Conservation (phyloP, 2,329 filamentous ascomycete genomes). For the Fusarium caatingaense region DNA sequence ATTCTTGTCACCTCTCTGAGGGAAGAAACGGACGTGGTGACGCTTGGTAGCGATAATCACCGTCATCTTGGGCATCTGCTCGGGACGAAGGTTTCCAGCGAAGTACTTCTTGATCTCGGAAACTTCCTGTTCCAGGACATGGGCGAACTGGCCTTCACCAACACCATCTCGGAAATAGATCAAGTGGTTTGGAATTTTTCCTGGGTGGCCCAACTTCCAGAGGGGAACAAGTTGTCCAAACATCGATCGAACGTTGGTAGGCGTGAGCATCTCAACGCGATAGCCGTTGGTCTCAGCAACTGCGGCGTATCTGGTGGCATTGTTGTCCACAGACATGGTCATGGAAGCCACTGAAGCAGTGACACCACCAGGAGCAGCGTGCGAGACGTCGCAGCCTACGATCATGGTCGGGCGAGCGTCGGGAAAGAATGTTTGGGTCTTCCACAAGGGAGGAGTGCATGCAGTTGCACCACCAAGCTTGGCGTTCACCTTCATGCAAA, state of each 20-base stretch:
- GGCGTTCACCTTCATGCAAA: constrained; percentile 95
- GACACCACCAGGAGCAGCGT: constrained; percentile 75
- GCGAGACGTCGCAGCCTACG: constrained; percentile 91
- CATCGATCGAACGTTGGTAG: constrained; percentile 72
- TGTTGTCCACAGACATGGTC: constrained; percentile 80
- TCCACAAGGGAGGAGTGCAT: constrained; percentile 53
- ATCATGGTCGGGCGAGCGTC: constrained; percentile 75
- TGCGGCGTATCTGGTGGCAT: constrained; percentile 81
- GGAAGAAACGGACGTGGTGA: constrained; percentile 94
- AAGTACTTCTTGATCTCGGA: constrained; percentile 73
- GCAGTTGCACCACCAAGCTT: constrained; percentile 89
- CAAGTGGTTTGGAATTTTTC: constrained; percentile 71
- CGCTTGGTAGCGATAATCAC: constrained; percentile 93
- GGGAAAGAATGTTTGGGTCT: constrained; percentile 51
- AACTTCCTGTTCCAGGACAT: constrained; percentile 85
- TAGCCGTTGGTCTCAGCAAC: constrained; percentile 85
- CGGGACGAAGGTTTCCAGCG: constrained; percentile 49
- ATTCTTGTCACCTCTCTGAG: constrained; percentile 76
- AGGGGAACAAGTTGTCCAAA: constrained; percentile 71
- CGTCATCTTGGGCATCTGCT: constrained; percentile 73
- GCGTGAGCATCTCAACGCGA: constrained; percentile 81
- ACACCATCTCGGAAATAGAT: constrained; percentile 96
- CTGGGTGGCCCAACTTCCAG: constrained; percentile 70
- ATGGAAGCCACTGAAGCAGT: constrained; percentile 86
- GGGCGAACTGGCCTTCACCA: constrained; percentile 83